Evolutionary conservation across 169 alveolate species (phyloP).

Genomic region (Perkinsus olseni): DNA sequence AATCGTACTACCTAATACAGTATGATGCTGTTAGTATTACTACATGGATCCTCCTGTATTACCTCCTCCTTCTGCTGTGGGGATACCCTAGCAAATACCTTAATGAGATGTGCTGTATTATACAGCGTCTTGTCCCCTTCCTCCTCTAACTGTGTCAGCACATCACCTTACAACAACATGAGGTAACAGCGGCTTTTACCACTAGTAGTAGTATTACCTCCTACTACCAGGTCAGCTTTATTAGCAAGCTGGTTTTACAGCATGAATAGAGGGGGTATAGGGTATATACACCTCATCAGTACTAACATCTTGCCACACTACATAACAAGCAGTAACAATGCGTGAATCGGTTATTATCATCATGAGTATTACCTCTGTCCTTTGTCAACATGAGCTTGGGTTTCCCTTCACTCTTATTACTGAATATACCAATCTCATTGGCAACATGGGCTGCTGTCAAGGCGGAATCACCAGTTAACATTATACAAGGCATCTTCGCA

Average conservation of each 20-base stretch:
- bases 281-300: background rate
- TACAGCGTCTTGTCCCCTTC: background rate
- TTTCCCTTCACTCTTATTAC: background rate
- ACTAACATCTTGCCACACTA: background rate
- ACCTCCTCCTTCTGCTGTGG: slow-evolving; percentile 58
- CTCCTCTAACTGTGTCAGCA: background rate
- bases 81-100: slow-evolving; percentile 64
- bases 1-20: background rate
- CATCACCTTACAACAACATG: background rate
- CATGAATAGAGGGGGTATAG: background rate
- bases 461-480: slow-evolving; percentile 72
- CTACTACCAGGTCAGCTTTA: background rate
- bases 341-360: too few species aligned
- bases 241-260: background rate
- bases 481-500: slow-evolving; percentile 9
- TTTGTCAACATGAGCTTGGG: background rate
- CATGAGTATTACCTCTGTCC: background rate
- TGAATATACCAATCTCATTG: slow-evolving; percentile 31
- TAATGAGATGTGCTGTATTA: slow-evolving; percentile 18
- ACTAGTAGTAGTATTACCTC: too few species aligned
- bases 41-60: too few species aligned
- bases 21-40: too few species aligned
- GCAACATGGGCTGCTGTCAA: slow-evolving; percentile 64
- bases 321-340: too few species aligned
- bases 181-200: too few species aligned